A percentile compares a stretch with the other conserved stretches of the same genome.
phyloP scores from a whole-genome alignment of 139 green algal genomes.

The Picochlorum sp. region DNA sequence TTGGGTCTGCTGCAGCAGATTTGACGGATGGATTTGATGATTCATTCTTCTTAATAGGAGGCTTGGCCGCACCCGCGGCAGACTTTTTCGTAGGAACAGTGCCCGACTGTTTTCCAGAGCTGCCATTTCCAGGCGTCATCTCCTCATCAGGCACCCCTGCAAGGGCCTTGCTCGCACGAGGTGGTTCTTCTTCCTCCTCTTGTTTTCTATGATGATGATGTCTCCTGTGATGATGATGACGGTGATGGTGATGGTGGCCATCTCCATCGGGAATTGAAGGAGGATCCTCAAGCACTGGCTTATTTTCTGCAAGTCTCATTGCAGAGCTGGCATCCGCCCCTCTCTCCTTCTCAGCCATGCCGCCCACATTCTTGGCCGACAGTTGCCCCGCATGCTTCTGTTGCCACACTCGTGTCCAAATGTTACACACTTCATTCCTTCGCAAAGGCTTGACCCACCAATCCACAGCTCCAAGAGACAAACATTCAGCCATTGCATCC shows the following conservation, averaged over 20 bases:
- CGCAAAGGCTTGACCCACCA: constrained; percentile 80
- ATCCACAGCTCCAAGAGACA: constrained; percentile 73
- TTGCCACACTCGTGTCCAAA: constrained; percentile 81
- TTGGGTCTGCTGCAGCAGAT: background rate
- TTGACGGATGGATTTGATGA: background rate
- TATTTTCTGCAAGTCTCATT: background rate
- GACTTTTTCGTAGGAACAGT: background rate
- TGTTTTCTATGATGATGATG: background rate
- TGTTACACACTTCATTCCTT: constrained; percentile 70
- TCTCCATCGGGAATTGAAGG: background rate
- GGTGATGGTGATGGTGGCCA: constrained; percentile 2
- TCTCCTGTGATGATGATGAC: background rate
- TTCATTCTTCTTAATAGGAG: background rate
- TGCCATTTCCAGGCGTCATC: no score
- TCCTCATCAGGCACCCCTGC: no score
- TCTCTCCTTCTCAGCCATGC: constrained; percentile 6
- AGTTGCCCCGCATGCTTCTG: constrained; percentile 24
- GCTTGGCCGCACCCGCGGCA: background rate
- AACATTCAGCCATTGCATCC: constrained; percentile 59
- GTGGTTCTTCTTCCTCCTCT: no score
- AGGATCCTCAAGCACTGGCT: background rate
- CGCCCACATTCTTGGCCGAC: background rate
- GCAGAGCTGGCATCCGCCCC: constrained; percentile 37
- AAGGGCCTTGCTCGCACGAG: no score
- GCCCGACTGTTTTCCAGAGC: no score